Percentiles rank a stretch among this genome's conserved stretches.
Evolutionary conservation across 2,329 filamentous ascomycete species (phyloP).

Genomic region (Helminthosporium solani): DNA sequence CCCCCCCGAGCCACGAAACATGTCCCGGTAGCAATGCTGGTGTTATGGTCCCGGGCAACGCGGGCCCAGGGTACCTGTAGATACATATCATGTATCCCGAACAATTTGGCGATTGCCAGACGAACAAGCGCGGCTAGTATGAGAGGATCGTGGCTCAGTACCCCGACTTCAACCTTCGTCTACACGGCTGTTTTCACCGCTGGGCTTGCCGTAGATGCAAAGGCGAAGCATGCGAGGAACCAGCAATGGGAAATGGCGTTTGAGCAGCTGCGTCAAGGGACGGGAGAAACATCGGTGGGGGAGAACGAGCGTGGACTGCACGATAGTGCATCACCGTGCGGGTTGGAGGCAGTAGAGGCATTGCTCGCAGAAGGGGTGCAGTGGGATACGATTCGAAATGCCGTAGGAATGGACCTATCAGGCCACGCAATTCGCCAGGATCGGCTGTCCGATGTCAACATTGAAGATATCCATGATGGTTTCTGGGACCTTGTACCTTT

Average conservation of each 20-base stretch:
- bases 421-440: conserved; percentile 20
- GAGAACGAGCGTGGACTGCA: neutral
- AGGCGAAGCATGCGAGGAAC: conserved; percentile 58
- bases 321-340: conserved; percentile 1
- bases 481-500: conserved; percentile 31
- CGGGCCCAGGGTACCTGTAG: conserved; percentile 62
- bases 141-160: conserved; percentile 56
- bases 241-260: conserved; percentile 64
- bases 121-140: conserved; percentile 53
- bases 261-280: conserved; percentile 51
- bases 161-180: conserved; percentile 60
- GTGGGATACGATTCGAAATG: conserved; percentile 20
- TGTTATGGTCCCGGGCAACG: conserved; percentile 66
- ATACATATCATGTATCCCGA: conserved; percentile 62
- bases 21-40: conserved; percentile 59
- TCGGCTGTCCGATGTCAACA: conserved; percentile 15
- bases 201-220: conserved; percentile 63
- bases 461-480: conserved; percentile 15
- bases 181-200: conserved; percentile 69
- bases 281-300: neutral
- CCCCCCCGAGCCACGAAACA: conserved; percentile 19
- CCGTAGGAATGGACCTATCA: conserved; percentile 28
- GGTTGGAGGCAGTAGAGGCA: conserved; percentile 13
- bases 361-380: conserved; percentile 19
- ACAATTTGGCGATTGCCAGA: conserved; percentile 51